phyloP scores from a whole-genome alignment of 495 filamentous ascomycete species.

The Penicillium herquei region DNA sequence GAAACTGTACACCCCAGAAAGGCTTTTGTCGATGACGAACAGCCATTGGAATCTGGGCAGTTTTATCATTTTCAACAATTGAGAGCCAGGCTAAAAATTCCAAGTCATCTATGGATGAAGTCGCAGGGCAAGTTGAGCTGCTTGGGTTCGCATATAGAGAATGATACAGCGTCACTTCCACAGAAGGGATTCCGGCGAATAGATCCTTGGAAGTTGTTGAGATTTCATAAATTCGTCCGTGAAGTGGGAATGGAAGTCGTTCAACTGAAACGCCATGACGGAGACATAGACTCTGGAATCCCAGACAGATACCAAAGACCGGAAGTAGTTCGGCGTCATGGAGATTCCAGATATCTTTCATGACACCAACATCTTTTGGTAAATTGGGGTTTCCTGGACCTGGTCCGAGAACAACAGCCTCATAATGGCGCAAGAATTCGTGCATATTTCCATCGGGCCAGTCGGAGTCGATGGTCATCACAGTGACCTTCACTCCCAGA shows the following conservation, averaged over 20 bases:
- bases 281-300: constrained; percentile 80
- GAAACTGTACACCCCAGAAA: constrained; percentile 91
- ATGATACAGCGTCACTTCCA: constrained; percentile 84
- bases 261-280: constrained; percentile 64
- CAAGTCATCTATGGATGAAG: constrained; percentile 15
- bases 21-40: constrained; percentile 68
- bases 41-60: constrained; percentile 67
- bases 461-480: constrained; percentile 67
- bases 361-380: constrained; percentile 71
- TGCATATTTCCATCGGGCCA: constrained; percentile 43
- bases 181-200: constrained; percentile 52
- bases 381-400: constrained; percentile 67
- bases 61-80: constrained; percentile 14
- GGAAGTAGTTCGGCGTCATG: constrained; percentile 58
- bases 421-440: constrained; percentile 57
- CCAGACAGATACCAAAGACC: constrained; percentile 86
- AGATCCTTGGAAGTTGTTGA: constrained; percentile 50
- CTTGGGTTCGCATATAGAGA: constrained; percentile 67
- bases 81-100: constrained; percentile 40
- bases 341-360: constrained; percentile 73
- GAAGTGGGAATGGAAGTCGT: constrained; percentile 64
- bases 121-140: neutral
- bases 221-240: constrained; percentile 74
- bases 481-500: constrained; percentile 62
- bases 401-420: constrained; percentile 77